Conservation (phyloP, 2,329 filamentous ascomycete species). For the Chaetomium olivaceum region DNA sequence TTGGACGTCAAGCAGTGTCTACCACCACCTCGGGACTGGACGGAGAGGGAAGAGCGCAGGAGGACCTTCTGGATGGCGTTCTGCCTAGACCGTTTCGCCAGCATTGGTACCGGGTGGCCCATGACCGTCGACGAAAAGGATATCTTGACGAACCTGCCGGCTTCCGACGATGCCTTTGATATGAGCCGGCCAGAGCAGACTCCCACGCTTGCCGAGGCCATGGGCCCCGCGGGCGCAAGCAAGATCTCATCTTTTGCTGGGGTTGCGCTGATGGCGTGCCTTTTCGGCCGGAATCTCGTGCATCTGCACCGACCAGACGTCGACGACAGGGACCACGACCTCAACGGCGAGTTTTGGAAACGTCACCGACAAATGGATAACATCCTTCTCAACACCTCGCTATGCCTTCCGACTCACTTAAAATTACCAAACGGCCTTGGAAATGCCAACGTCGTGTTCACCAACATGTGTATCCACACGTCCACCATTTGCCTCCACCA, state of each 20-base stretch:
- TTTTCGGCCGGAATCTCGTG: constrained; percentile 87
- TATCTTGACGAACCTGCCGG: constrained; percentile 81
- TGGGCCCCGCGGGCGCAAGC: constrained; percentile 69
- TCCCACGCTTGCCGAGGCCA: constrained; percentile 66
- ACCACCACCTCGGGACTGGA: constrained; percentile 86
- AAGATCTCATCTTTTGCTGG: constrained; percentile 77
- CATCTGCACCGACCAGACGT: constrained; percentile 85
- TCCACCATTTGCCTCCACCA: constrained; percentile 98
- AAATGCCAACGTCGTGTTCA: constrained; percentile 85
- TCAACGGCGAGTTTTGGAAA: constrained; percentile 95
- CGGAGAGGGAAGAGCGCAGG: constrained; percentile 84
- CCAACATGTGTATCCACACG: constrained; percentile 96
- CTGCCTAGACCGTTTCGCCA: constrained; percentile 86
- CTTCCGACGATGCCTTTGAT: constrained; percentile 81
- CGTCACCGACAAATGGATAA: constrained; percentile 88
- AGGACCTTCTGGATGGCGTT: constrained; percentile 96
- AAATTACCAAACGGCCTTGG: constrained; percentile 74
- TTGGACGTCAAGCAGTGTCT: constrained; percentile 93
- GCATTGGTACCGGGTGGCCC: constrained; percentile 95
- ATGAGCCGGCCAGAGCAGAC: constrained; percentile 75
- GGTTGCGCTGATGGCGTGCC: constrained; percentile 79
- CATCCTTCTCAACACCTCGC: constrained; percentile 81
- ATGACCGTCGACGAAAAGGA: constrained; percentile 92
- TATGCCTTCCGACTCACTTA: constrained; percentile 77
- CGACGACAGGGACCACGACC: constrained; percentile 79